Conservation (phyloP, 805 yeast genomes). For the Suhomyces sp. region DNA sequence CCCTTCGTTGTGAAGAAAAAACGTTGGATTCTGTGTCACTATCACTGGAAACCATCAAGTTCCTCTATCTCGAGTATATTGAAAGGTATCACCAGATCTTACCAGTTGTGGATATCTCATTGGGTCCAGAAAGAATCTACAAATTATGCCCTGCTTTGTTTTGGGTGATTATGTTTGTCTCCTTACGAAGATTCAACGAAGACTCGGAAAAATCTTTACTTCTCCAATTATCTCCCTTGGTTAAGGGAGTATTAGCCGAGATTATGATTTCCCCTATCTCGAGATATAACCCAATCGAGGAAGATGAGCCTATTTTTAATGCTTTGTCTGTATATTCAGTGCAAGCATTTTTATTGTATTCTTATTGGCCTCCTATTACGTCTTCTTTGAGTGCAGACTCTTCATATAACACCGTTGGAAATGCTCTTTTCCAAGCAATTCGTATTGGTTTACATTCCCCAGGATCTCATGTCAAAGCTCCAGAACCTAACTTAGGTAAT, state of each 20-base stretch:
- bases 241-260: constrained; percentile 79
- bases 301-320: constrained; percentile 78
- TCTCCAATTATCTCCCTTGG: constrained; percentile 60
- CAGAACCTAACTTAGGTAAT: background rate
- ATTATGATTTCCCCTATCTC: constrained; percentile 89
- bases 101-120: constrained; percentile 80
- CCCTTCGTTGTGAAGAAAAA: constrained; percentile 61
- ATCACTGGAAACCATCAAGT: constrained; percentile 57
- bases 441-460: constrained; percentile 86
- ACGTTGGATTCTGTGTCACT: constrained; percentile 67
- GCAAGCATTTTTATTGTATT: constrained; percentile 84
- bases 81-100: constrained; percentile 78
- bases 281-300: constrained; percentile 73
- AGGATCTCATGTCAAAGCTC: constrained; percentile 2
- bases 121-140: constrained; percentile 81
- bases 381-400: constrained; percentile 94
- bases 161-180: constrained; percentile 90
- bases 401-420: constrained; percentile 92
- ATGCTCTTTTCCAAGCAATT: constrained; percentile 89
- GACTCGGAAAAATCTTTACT: constrained; percentile 43
- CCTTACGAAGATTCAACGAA: constrained; percentile 53
- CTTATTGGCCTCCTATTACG: constrained; percentile 95
- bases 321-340: constrained; percentile 92
- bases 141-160: constrained; percentile 82
- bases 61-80: constrained; percentile 67